phyloP scores from a whole-genome alignment of 176 grass and related monocot species.

The Rhynchospora breviuscula region DNA sequence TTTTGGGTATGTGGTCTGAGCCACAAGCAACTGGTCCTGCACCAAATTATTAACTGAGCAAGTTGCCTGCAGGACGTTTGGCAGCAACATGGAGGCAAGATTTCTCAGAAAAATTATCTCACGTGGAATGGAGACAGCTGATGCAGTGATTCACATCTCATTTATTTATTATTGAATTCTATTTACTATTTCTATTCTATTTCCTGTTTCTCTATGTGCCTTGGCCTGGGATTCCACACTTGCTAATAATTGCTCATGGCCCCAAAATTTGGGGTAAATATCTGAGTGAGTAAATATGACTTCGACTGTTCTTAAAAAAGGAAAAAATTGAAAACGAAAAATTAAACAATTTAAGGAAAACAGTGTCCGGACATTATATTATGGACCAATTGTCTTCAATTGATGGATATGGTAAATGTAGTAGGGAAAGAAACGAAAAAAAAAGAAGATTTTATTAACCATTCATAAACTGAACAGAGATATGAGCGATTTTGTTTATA shows the following conservation, averaged over 20 bases:
- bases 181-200: slow-evolving; percentile 7
- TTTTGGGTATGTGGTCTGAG: not conserved
- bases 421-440: too few relatives aligned
- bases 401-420: too few relatives aligned
- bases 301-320: not conserved
- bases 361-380: too few relatives aligned
- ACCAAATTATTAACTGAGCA: not conserved
- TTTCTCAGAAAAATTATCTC: not conserved
- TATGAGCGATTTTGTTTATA: not conserved
- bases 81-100: not conserved
- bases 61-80: not conserved
- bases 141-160: not conserved
- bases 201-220: not conserved
- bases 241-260: slow-evolving; percentile 14
- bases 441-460: too few relatives aligned
- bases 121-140: not conserved
- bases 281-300: not conserved
- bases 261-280: not conserved
- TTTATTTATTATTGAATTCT: not conserved
- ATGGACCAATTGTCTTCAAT: too few relatives aligned
- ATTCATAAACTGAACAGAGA: too few relatives aligned
- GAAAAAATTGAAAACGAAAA: not conserved
- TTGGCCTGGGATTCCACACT: not conserved
- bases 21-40: not conserved
- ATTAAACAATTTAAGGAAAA: not conserved